Base-by-base conservation (phyloP, 371 early-diverging fungal species). In the Apophysomyces elegans region DNA sequence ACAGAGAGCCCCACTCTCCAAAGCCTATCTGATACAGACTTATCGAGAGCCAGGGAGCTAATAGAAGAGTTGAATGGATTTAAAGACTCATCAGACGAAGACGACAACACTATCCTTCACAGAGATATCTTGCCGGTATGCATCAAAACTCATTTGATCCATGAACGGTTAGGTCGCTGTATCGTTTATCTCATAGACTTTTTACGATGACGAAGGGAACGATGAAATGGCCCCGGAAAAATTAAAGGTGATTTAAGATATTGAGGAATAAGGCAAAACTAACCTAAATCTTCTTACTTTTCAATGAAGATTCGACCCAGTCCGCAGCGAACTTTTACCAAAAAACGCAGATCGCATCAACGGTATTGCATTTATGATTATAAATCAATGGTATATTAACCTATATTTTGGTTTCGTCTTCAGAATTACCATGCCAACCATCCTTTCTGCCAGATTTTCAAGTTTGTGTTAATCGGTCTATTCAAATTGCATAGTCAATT, bases 391-490 rank as follows among this genome's bases (percentile, higher is more conserved):
- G 32, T 26, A 50, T 50, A 21, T 18, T 21, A 18, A 26, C 54
- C 11, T 21, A n/a, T n/a, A 21, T 21, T 21, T 1, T 18, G 8
- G 21, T 6, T 21, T 50, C 2, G 32, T 12, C 6, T 45, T 14
- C n/a, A 50, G 54, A 7, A 50, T 18, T 2, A 50, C 5, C 21
- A 50, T 50, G 54, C 54, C 54, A 4, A 18, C 54, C 9, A 50
- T 50, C 21, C 54, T 50, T n/a, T 50, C 54, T 9, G 54, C 54
- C 9, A 50, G 21, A 21, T 50, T 50, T 21, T 50, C 54, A 21
- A 50, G 54, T 50, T 18, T 26, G 54, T 21, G 21, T 18, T 26
- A 50, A 5, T 7, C 21, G 0, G 0, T 32, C 9, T 21, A 18
- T n/a, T 18, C 18, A 7, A 47, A 47, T 18, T 50, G 9, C 18